phyloP scores from a whole-genome alignment of 352 stramenopile genomes.

The Aphanomyces cochlioides region DNA sequence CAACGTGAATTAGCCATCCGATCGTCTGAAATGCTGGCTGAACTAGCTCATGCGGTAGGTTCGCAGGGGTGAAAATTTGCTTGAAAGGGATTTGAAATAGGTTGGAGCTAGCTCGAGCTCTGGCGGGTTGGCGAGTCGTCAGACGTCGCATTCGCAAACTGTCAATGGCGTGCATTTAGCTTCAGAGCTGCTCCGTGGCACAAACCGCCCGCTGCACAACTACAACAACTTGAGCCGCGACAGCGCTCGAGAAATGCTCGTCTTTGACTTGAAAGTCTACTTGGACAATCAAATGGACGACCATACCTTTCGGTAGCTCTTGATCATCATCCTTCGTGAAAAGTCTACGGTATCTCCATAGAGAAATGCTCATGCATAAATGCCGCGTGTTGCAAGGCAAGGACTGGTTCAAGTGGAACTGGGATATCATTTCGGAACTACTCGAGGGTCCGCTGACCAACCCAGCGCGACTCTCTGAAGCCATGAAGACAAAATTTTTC shows the following conservation, averaged over 20 bases:
- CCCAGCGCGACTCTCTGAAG: constrained; percentile 77
- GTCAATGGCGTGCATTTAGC: constrained; percentile 86
- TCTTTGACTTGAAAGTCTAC: constrained; percentile 81
- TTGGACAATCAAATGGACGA: constrained; percentile 87
- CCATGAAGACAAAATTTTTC: constrained; percentile 92
- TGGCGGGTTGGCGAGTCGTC: background rate
- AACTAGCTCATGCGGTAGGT: constrained; percentile 73
- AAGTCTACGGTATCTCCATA: constrained; percentile 30
- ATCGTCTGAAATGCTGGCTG: constrained; percentile 77
- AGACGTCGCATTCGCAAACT: constrained; percentile 35
- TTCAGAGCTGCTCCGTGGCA: constrained; percentile 81
- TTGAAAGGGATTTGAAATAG: background rate
- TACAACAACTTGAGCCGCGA: constrained; percentile 42
- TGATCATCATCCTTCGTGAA: background rate
- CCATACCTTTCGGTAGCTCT: constrained; percentile 51
- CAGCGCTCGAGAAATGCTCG: constrained; percentile 78
- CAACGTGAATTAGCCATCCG: constrained; percentile 84
- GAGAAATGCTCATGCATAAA: constrained; percentile 84
- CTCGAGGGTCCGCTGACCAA: constrained; percentile 83
- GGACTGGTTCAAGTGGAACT: constrained; percentile 90
- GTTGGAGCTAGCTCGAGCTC: constrained; percentile 19
- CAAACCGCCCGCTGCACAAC: constrained; percentile 68
- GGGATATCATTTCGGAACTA: constrained; percentile 88
- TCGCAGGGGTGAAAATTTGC: constrained; percentile 37
- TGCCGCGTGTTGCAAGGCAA: constrained; percentile 83